Conservation (phyloP, 139 green algal genomes). For the Parachlorella kessleri region DNA sequence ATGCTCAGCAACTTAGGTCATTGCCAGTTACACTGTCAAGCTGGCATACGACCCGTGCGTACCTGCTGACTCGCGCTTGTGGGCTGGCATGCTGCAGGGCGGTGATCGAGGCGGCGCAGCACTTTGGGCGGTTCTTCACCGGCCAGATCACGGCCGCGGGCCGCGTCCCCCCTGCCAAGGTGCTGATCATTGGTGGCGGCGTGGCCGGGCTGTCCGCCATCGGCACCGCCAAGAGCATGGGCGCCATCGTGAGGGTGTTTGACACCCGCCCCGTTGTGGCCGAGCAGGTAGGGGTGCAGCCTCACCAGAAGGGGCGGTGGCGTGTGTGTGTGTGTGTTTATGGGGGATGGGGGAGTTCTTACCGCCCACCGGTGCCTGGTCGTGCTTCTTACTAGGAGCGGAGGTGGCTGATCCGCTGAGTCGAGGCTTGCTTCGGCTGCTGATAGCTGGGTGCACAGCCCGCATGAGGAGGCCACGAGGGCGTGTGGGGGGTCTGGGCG, state of each 20-base stretch:
- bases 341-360: no score
- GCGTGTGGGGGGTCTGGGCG: no score
- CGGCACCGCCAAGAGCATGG: conserved; percentile 74
- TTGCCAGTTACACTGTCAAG: no score
- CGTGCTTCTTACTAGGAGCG: no score
- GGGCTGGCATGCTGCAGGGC: conserved; percentile 47
- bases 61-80: no score
- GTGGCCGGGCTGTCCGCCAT: conserved; percentile 77
- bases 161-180: conserved; percentile 73
- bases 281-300: conserved; percentile 66
- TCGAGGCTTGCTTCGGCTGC: no score
- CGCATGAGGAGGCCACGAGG: no score
- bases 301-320: no score
- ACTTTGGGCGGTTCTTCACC: conserved; percentile 87
- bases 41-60: no score
- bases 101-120: conserved; percentile 76
- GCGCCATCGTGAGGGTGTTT: conserved; percentile 85
- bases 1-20: background rate
- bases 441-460: no score
- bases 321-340: background rate
- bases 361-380: no score
- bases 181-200: conserved; percentile 79
- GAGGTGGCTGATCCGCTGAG: no score
- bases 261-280: conserved; percentile 75
- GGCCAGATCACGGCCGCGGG: conserved; percentile 93